A percentile compares a stretch with the other conserved stretches of the same genome.
phyloP scores from a whole-genome alignment of 2,329 filamentous ascomycete species.

The Pyrenophora teres region DNA sequence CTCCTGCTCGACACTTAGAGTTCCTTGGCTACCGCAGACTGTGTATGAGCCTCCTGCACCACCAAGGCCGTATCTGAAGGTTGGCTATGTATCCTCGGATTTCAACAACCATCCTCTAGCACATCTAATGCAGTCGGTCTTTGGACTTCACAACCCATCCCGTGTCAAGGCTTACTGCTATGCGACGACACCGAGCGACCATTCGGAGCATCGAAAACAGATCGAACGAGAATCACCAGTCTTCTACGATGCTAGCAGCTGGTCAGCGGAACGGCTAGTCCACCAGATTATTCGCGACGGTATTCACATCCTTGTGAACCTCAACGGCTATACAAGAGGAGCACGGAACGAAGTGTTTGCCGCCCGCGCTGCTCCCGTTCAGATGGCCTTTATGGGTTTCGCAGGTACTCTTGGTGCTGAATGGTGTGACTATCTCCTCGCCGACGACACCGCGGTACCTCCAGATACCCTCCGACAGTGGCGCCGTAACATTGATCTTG shows the following conservation, averaged over 20 bases:
- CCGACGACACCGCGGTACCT: constrained; percentile 86
- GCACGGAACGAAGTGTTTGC: constrained; percentile 98
- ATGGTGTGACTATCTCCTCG: constrained; percentile 97
- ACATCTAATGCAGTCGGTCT: constrained; percentile 98
- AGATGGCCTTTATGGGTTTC: constrained; percentile 99
- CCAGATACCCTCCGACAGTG: constrained; percentile 78
- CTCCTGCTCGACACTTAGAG: constrained; percentile 83
- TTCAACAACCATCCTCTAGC: constrained; percentile 98
- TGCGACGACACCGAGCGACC: constrained; percentile 89
- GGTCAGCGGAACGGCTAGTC: constrained; percentile 83
- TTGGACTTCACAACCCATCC: constrained; percentile 78
- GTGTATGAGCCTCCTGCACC: constrained; percentile 86
- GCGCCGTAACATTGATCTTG: constrained; percentile 73
- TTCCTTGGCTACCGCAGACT: constrained; percentile 80
- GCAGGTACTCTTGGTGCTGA: constrained; percentile 94
- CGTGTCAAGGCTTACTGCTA: constrained; percentile 90
- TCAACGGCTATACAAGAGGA: constrained; percentile 97
- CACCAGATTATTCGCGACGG: constrained; percentile 84
- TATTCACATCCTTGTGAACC: constrained; percentile 92
- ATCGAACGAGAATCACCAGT: constrained; percentile 92
- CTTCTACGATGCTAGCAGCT: constrained; percentile 85
- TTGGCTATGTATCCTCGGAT: constrained; percentile 96
- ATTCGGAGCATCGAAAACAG: constrained; percentile 84
- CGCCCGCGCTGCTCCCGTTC: constrained; percentile 88
- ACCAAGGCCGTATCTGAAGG: constrained; percentile 79